Percentiles rank a stretch among this genome's conserved stretches.
Evolutionary conservation across 345 rosid species (phyloP).

Genomic region (Syzygium aromaticum): DNA sequence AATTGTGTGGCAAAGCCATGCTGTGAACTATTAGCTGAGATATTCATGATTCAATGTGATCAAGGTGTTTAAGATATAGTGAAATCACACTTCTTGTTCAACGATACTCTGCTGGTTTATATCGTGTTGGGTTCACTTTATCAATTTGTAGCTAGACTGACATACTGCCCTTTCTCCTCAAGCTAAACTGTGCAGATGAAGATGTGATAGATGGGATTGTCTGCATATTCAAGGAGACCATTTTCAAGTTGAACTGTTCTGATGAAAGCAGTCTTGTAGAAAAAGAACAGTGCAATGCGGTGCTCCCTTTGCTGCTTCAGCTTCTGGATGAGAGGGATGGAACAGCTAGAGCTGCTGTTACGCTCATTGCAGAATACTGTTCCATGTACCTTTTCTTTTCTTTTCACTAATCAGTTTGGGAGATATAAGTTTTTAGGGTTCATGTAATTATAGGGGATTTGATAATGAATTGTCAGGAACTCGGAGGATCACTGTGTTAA

Average conservation of each 20-base stretch:
- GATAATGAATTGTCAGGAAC: constrained; percentile 37
- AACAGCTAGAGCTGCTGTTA: constrained; percentile 61
- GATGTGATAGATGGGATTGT: constrained; percentile 54
- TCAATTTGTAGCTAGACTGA: constrained; percentile 5
- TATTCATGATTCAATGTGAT: background rate
- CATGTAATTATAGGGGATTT: constrained; percentile 14
- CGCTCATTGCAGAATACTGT: constrained; percentile 71
- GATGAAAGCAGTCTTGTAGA: constrained; percentile 32
- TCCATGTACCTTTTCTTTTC: constrained; percentile 39
- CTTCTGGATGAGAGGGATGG: constrained; percentile 89
- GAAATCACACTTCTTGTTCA: background rate
- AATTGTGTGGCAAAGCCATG: background rate
- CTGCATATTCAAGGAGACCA: constrained; percentile 52
- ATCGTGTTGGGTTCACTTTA: background rate
- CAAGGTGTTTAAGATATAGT: background rate
- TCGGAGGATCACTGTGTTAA: constrained; percentile 45
- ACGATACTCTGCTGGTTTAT: background rate
- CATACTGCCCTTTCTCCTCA: constrained; percentile 13
- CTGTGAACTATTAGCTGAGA: background rate
- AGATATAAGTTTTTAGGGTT: background rate
- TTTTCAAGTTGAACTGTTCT: constrained; percentile 41
- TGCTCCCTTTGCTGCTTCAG: constrained; percentile 51
- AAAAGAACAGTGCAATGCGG: constrained; percentile 40
- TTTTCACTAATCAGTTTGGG: background rate
- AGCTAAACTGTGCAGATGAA: constrained; percentile 72